Conservation (phyloP, 1,284 basidiomycete species). For the Phellopilus nigrolimitatus region DNA sequence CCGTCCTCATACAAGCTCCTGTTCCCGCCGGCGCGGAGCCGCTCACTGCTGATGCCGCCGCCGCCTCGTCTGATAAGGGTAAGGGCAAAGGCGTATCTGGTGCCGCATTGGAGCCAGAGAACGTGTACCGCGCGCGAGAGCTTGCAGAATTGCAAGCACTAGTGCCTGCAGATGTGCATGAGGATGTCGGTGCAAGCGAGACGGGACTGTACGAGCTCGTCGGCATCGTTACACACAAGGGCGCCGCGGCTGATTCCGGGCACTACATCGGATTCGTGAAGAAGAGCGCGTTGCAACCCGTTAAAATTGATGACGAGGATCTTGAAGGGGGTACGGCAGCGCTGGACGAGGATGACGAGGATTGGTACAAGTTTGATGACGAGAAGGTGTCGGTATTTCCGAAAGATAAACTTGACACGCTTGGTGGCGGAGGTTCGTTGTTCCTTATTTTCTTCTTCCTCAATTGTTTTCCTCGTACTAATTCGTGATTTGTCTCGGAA, state of each 20-base stretch:
- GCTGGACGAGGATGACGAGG: constrained; percentile 55
- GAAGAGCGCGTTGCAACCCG: constrained; percentile 64
- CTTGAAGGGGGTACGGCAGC: neutral
- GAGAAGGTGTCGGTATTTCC: constrained; percentile 85
- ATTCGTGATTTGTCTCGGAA: neutral
- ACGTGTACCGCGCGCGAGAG: constrained; percentile 56
- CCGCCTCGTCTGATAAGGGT: constrained; percentile 25
- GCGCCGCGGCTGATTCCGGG: constrained; percentile 88
- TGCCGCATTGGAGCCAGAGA: constrained; percentile 56
- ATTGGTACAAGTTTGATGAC: constrained; percentile 91
- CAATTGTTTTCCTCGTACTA: neutral
- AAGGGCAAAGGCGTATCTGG: constrained; percentile 25
- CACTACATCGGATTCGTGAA: constrained; percentile 92
- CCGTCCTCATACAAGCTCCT: constrained; percentile 18
- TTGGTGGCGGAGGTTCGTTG: constrained; percentile 79
- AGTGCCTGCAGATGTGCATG: constrained; percentile 58
- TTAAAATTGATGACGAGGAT: constrained; percentile 24
- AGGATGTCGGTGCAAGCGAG: constrained; percentile 67
- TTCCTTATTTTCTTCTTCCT: constrained; percentile 3
- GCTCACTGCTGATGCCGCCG: constrained; percentile 26
- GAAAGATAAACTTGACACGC: constrained; percentile 72
- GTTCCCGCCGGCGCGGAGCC: constrained; percentile 25
- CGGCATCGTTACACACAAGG: constrained; percentile 95
- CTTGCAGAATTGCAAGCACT: constrained; percentile 58
- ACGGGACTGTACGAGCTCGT: constrained; percentile 84